A percentile compares a stretch with the other conserved stretches of the same genome.
Evolutionary conservation across 768 basidiomycete genomes (phyloP).

Genomic region (Hygrocybe punicea): DNA sequence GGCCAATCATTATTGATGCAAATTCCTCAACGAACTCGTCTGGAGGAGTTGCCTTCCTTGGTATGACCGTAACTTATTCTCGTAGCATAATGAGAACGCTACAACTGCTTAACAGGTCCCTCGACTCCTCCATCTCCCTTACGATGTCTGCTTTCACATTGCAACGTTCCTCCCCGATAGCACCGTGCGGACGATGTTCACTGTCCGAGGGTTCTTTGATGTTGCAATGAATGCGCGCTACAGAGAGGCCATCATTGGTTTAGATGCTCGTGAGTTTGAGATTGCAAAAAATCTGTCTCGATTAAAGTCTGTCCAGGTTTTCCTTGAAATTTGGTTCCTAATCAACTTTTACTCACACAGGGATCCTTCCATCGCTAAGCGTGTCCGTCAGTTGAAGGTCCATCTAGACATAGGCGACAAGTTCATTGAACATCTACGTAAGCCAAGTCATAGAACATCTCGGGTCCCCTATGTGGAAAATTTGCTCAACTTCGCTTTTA

Average conservation of each 20-base stretch:
- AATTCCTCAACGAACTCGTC: too few species aligned
- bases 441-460: too few species aligned
- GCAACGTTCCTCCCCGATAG: not conserved
- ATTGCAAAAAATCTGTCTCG: not conserved
- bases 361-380: constrained; percentile 20
- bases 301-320: not conserved
- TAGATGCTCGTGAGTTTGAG: not conserved
- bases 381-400: constrained; percentile 18
- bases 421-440: too few species aligned
- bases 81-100: too few species aligned
- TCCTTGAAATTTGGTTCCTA: not conserved
- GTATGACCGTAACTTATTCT: too few species aligned
- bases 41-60: too few species aligned
- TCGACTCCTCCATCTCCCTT: not conserved
- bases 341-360: constrained; percentile 2
- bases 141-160: constrained; percentile 2
- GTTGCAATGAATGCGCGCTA: constrained; percentile 1
- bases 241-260: not conserved
- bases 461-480: too few species aligned
- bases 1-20: too few species aligned
- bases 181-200: not conserved
- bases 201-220: not conserved
- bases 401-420: constrained; percentile 4
- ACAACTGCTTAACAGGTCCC: too few species aligned
- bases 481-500: not conserved